Percentiles rank a stretch among this genome's conserved stretches.
These are phyloP conservation scores for Baeospora myosura DNA, from an alignment of 1,284 basidiomycete genomes.

Conservation along the genomic window DNA sequence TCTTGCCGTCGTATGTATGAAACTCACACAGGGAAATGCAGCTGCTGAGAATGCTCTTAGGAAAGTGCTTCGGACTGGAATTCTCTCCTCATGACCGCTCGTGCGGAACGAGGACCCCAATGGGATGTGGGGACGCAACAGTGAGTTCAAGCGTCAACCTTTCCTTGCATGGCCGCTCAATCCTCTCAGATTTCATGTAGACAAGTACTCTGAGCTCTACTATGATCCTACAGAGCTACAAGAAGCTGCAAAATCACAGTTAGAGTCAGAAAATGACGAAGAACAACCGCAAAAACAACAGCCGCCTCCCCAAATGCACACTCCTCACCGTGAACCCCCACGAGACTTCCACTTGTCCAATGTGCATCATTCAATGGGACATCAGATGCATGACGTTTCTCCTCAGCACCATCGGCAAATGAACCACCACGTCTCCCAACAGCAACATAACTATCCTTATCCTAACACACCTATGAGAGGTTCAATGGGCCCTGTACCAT, in stretches of 20 bases:
- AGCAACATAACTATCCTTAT: conserved; percentile 1
- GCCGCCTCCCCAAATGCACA: background rate
- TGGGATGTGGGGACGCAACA: conserved; percentile 82
- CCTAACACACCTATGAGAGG: background rate
- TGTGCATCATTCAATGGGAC: background rate
- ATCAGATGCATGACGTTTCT: background rate
- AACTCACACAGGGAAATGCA: too few species aligned
- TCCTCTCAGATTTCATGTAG: conserved; percentile 23
- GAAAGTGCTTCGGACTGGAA: conserved; percentile 82
- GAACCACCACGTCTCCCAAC: background rate
- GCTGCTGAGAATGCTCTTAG: conserved; percentile 35
- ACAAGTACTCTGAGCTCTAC: conserved; percentile 43
- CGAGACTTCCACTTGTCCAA: background rate
- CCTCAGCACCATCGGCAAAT: conserved; percentile 4
- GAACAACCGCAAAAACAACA: background rate
- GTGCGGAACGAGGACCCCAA: conserved; percentile 73
- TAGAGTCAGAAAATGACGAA: conserved; percentile 1
- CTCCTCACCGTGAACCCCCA: background rate
- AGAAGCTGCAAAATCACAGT: conserved; percentile 13
- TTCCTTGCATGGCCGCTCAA: background rate
- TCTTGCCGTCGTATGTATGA: conserved; percentile 52
- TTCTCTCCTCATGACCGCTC: conserved; percentile 64
- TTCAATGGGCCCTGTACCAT: background rate
- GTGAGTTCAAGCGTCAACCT: conserved; percentile 34
- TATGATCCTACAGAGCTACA: conserved; percentile 41